These are phyloP conservation scores for Alternaria gansuensis DNA, from an alignment of 2,329 filamentous ascomycete genomes.

Conservation along the genomic window DNA sequence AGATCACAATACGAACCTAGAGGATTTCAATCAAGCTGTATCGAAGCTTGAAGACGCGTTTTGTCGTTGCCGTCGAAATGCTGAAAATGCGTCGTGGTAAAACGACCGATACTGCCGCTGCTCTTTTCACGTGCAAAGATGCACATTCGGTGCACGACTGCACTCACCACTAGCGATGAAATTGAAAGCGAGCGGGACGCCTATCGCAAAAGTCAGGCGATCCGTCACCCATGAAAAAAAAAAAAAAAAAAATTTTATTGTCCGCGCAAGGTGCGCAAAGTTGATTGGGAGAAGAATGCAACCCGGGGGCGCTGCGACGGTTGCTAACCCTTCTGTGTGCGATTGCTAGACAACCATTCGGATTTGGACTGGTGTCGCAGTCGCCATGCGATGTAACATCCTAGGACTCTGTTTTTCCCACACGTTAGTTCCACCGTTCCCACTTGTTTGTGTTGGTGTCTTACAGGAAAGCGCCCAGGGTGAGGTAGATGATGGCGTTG, in stretches of 20 bases:
- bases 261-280: conserved; percentile 14
- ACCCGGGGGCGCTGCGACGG: conserved; percentile 16
- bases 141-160: conserved; percentile 46
- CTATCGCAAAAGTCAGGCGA: conserved; percentile 57
- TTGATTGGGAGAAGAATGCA: conserved; percentile 9
- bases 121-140: conserved; percentile 55
- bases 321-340: conserved; percentile 78
- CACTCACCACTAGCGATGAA: conserved; percentile 93
- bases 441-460: conserved; percentile 36
- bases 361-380: conserved; percentile 70
- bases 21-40: conserved; percentile 27
- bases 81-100: conserved; percentile 14
- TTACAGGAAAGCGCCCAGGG: conserved; percentile 80
- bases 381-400: conserved; percentile 66
- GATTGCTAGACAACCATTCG: conserved; percentile 77
- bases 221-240: no score
- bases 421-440: conserved; percentile 24
- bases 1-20: conserved; percentile 55
- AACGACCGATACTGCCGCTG: conserved; percentile 69
- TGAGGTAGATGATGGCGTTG: conserved; percentile 83
- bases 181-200: conserved; percentile 82
- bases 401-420: conserved; percentile 64
- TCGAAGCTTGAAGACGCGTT: conserved; percentile 30
- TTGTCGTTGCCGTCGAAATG: background rate
- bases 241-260: background rate